These are phyloP conservation scores for Moesziomyces sp. DNA, from an alignment of 1,284 basidiomycete species.

Conservation along the genomic window DNA sequence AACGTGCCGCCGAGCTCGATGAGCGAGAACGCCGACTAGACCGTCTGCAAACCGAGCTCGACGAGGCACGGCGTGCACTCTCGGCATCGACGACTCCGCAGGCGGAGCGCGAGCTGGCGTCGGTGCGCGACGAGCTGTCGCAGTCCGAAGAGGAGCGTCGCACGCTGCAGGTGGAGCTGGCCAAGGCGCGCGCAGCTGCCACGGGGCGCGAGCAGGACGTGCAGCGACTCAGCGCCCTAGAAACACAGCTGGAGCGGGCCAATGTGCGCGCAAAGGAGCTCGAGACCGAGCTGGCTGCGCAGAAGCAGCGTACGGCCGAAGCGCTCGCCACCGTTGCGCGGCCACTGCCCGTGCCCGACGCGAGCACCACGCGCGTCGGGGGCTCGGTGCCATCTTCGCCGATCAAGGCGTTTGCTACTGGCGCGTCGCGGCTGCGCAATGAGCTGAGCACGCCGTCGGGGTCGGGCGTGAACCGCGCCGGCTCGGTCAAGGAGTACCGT, in stretches of 20 bases:
- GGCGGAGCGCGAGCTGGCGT: constrained; percentile 11
- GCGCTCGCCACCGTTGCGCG: constrained; percentile 18
- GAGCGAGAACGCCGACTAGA: constrained; percentile 11
- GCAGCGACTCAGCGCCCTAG: constrained; percentile 5
- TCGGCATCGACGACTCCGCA: too few species aligned
- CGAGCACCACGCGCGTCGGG: neutral
- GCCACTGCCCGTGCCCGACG: constrained; percentile 25
- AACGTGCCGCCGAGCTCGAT: constrained; percentile 1
- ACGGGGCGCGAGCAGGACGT: constrained; percentile 15
- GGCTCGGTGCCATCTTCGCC: constrained; percentile 32
- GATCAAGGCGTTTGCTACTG: constrained; percentile 15
- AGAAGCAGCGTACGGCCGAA: constrained; percentile 12
- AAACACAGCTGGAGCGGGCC: constrained; percentile 15
- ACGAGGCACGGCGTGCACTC: constrained; percentile 1
- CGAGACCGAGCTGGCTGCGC: constrained; percentile 27
- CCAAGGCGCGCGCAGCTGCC: constrained; percentile 22
- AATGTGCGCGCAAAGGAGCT: constrained; percentile 24
- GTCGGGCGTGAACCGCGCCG: constrained; percentile 32
- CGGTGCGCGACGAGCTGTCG: constrained; percentile 25
- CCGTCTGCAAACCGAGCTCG: constrained; percentile 6
- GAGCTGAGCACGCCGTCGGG: neutral
- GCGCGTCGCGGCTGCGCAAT: constrained; percentile 22
- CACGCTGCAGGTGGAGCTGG: constrained; percentile 18
- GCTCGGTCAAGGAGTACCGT: constrained; percentile 57
- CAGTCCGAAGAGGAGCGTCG: constrained; percentile 33